Evolutionary conservation across 345 rosid genomes (phyloP).

Genomic region (Populus euphratica): DNA sequence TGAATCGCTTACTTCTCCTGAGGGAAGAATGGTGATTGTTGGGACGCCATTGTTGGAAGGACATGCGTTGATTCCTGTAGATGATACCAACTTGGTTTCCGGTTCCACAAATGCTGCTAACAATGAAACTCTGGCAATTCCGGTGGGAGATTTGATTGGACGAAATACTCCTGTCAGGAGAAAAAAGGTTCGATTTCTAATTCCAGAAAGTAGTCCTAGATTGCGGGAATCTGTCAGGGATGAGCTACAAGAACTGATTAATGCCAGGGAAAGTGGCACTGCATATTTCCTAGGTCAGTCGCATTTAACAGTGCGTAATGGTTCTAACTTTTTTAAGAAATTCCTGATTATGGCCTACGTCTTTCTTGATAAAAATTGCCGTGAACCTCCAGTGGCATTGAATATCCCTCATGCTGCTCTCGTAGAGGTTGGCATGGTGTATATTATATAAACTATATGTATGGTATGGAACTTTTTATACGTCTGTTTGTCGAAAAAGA

Average conservation of each 20-base stretch:
- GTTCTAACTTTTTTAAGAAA: conserved; percentile 41
- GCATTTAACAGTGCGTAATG: conserved; percentile 31
- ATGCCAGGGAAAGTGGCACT: conserved; percentile 60
- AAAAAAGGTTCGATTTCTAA: conserved; percentile 45
- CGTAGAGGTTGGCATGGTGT: conserved; percentile 57
- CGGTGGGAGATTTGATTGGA: background rate
- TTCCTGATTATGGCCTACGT: conserved; percentile 36
- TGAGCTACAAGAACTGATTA: conserved; percentile 43
- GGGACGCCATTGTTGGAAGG: conserved; percentile 26
- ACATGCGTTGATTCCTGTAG: conserved; percentile 30
- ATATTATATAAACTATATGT: conserved; percentile 25
- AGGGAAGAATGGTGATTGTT: conserved; percentile 43
- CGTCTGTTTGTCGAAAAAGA: background rate
- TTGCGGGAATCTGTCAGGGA: conserved; percentile 27
- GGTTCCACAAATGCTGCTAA: background rate
- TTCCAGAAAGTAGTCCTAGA: conserved; percentile 34
- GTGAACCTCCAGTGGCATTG: conserved; percentile 47
- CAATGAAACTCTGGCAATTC: background rate
- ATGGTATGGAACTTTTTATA: background rate
- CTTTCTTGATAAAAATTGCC: conserved; percentile 42
- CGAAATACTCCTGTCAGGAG: conserved; percentile 1
- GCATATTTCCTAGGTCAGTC: conserved; percentile 57
- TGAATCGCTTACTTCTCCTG: conserved; percentile 21
- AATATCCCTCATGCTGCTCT: conserved; percentile 64
- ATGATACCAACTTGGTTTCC: background rate